Base-by-base conservation (phyloP, 495 filamentous ascomycete species). In the Neurospora intermedia region DNA sequence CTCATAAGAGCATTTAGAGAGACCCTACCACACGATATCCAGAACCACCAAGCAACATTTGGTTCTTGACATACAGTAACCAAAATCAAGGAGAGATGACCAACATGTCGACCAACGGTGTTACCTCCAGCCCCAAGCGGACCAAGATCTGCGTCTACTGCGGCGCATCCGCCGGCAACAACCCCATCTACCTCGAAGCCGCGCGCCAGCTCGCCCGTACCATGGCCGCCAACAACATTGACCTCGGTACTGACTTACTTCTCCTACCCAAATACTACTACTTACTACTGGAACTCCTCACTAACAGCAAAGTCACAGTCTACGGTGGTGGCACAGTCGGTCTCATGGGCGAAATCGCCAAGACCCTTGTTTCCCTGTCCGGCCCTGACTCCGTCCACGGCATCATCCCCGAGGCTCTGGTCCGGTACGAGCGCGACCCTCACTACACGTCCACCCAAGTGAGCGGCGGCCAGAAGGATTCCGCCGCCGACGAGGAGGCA, bases 281-380 rank as follows among this genome's bases (percentile, higher is more conserved):
- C 16, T 54, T 9, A 27, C 40, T 62, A 15, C 16, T 54, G 59
- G 69, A 74, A 38, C 45, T 48, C 20, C 18, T 66, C 18, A 11
- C 59, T 74, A 73, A 75, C 31, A 39, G 38, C 9, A 1, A 43
- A 1, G 11, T 45, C 72, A 20, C 72, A 86, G 92, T 98, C 71
- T 99, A 97, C 81, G 96, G 96, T 78, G 96, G 96, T 73, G 96
- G 96, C 77, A 97, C 96, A 20, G 89, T 91, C 8, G 96, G 96
- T 9, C 85, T 99, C 31, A 99, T 99, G 96, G 96, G 96, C 75
- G 93, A 97, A 75, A 78, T 99, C 1, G 93, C 96, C 40, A 88
- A 89, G 62, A 94, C 94, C 0, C 89, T 98, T n/a, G 93, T 96
- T 77, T 85, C 89, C 0, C 90, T 98, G 48, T 90, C 91, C 23